Base-by-base conservation (phyloP, 805 yeast genomes). In the Tetrapisispora namnaoensis region DNA sequence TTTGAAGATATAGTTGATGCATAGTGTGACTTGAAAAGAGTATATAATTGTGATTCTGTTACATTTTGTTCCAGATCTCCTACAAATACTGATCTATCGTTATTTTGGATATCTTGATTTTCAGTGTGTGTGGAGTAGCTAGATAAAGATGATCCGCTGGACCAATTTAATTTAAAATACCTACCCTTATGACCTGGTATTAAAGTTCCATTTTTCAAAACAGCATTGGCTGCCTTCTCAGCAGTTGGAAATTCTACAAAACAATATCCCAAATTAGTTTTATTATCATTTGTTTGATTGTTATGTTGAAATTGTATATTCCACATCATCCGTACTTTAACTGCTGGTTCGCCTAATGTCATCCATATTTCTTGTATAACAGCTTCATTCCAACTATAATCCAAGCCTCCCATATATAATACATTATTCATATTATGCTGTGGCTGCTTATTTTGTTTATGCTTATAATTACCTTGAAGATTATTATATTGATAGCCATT, bases 371-470 rank as follows among this genome's bases (percentile, higher is more conserved):
- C 76, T 44, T 72, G 73, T 47, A 90, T 75, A 13, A 76, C 70
- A 37, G 69, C 63, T 61, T 89, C 96, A 51, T 84, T 86, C 89
- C 95, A 86, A 62, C 77, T 71, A 10, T 86, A 86, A 56, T 88
- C 96, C 42, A 89, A 68, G 58, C 87, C 96, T 21, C 96, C 97
- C 95, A 89, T 90, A 84, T 90, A 85, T 45, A 85, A 60, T 48
- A 70, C 73, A 27, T 65, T 47, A 35, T 44, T 50, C 1, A 16
- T 20, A 3, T 42, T 22, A 30, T 18, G 10, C 5, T 28, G 21
- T 8, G 27, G 4, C 13, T 21, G n/a, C 4, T 30, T 40, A n/a
- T n/a, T n/a, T 2, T 40, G 21, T 17, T n/a, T 24, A 4, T 30
- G n/a, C 9, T 40, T 40, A 8, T 30, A 16, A n/a, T 40, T 24